A percentile compares a stretch with the other conserved stretches of the same genome.
Evolutionary conservation across 1,139 yeast species (phyloP).

Genomic region (Zygosaccharomyces sapae): DNA sequence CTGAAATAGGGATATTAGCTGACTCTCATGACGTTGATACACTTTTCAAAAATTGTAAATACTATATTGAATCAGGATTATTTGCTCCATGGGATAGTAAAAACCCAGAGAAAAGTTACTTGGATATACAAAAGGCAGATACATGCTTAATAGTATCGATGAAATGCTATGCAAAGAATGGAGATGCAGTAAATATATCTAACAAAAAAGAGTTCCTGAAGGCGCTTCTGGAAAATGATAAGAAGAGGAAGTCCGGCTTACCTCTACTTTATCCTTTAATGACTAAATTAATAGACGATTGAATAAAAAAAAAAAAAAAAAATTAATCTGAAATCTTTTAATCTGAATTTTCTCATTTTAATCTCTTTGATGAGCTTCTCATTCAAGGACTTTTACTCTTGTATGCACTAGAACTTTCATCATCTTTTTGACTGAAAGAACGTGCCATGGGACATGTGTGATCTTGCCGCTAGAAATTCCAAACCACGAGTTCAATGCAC

Average conservation of each 20-base stretch:
- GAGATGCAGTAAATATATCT: not conserved
- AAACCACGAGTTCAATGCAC: constrained; percentile 44
- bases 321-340: too few relatives aligned
- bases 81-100: constrained; percentile 9
- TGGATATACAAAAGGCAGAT: constrained; percentile 17
- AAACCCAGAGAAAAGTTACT: not conserved
- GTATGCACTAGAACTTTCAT: constrained; percentile 46
- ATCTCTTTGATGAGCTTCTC: not conserved
- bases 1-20: not conserved
- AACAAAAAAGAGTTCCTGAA: constrained; percentile 3
- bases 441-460: constrained; percentile 72
- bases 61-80: constrained; percentile 11
- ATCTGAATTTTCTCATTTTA: too few relatives aligned
- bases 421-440: constrained; percentile 67
- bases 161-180: constrained; percentile 3
- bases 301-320: not conserved
- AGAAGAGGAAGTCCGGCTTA: constrained; percentile 1
- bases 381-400: constrained; percentile 30
- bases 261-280: constrained; percentile 1
- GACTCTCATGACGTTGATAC: constrained; percentile 10
- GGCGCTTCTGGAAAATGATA: not conserved
- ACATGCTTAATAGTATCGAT: constrained; percentile 17
- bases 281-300: not conserved
- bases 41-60: constrained; percentile 11
- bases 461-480: constrained; percentile 40